phyloP scores from a whole-genome alignment of 2,329 filamentous ascomycete species.

The Epichloe sibirici region DNA sequence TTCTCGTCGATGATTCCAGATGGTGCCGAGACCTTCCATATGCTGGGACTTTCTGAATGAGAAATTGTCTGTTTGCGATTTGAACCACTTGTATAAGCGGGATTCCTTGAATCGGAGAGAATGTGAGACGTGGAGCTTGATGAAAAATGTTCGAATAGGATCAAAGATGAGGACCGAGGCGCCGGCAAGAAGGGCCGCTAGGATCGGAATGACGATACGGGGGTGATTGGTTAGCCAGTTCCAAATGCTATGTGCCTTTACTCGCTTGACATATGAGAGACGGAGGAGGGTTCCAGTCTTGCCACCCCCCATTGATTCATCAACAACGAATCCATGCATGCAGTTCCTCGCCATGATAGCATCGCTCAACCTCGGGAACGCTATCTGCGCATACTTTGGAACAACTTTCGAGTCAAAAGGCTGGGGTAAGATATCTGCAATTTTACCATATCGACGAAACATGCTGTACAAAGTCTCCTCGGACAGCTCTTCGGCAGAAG shows the following conservation, averaged over 20 bases:
- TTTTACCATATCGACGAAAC: conserved; percentile 82
- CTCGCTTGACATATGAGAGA: conserved; percentile 70
- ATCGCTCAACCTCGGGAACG: conserved; percentile 61
- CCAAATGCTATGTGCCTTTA: conserved; percentile 67
- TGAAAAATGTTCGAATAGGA: conserved; percentile 85
- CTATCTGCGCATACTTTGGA: conserved; percentile 68
- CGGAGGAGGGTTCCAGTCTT: conserved; percentile 65
- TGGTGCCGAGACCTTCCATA: conserved; percentile 59
- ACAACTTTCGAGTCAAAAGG: conserved; percentile 74
- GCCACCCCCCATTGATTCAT: conserved; percentile 62
- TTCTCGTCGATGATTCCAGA: conserved; percentile 78
- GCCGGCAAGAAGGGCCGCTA: conserved; percentile 71
- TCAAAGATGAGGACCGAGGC: conserved; percentile 86
- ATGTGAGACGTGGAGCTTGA: conserved; percentile 74
- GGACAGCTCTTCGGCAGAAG: conserved; percentile 61
- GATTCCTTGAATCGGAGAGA: conserved; percentile 65
- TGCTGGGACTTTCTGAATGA: conserved; percentile 49
- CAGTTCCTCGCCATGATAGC: conserved; percentile 87
- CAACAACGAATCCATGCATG: conserved; percentile 69
- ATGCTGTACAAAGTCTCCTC: conserved; percentile 80
- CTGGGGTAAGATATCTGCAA: conserved; percentile 73
- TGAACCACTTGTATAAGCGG: conserved; percentile 68
- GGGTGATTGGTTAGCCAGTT: conserved; percentile 84
- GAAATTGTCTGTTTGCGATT: conserved; percentile 48
- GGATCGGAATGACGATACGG: conserved; percentile 69